Percentiles rank a stretch among this genome's conserved stretches.
Evolutionary conservation across 306 rosid species (phyloP).

Genomic region (Cyclanthera cordifolia): DNA sequence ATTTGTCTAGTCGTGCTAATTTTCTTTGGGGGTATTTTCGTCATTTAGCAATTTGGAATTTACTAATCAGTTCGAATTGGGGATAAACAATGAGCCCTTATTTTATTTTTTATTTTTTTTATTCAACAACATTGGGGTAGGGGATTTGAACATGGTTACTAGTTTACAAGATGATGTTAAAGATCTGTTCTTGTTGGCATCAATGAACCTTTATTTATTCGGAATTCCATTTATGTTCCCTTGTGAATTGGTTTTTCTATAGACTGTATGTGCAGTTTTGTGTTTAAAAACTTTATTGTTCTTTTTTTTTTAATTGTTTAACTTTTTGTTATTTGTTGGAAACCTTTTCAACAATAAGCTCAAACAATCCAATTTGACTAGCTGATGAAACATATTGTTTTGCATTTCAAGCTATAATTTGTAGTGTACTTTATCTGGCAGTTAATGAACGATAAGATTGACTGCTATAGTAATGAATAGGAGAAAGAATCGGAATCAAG

Average conservation of each 20-base stretch:
- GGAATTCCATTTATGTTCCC: background rate
- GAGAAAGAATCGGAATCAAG: background rate
- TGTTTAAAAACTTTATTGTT: background rate
- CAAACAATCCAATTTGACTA: background rate
- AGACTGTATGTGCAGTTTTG: background rate
- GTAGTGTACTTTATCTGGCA: background rate
- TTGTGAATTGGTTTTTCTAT: background rate
- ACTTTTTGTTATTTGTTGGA: background rate
- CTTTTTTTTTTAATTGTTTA: background rate
- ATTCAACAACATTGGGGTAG: too few relatives aligned
- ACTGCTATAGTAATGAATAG: background rate
- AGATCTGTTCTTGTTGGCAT: too few relatives aligned
- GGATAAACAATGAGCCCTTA: background rate
- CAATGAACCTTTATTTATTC: background rate
- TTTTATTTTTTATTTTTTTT: too few relatives aligned
- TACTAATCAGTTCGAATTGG: conserved; percentile 11
- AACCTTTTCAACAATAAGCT: background rate
- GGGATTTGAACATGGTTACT: too few relatives aligned
- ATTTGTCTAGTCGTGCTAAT: background rate
- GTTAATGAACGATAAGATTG: background rate
- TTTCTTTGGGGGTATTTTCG: conserved; percentile 29
- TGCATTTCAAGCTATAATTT: background rate
- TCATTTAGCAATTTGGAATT: conserved; percentile 22
- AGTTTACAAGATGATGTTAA: too few relatives aligned
- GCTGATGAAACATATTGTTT: background rate